Evolutionary conservation across 2,329 filamentous ascomycete species (phyloP).

Genomic region (Septoria petroselini): DNA sequence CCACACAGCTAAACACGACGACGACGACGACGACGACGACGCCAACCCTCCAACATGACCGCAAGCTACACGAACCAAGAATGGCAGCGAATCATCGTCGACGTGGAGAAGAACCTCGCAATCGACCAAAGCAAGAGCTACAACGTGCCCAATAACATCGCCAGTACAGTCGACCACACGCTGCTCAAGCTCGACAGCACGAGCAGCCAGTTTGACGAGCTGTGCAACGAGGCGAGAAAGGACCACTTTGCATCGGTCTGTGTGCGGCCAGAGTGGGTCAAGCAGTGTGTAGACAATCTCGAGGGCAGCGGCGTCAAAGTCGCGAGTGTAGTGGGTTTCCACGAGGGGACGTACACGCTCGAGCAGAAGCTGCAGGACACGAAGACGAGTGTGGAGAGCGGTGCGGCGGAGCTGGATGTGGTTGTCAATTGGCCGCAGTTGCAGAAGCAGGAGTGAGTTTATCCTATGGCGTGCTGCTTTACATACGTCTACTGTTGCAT

Average conservation of each 20-base stretch:
- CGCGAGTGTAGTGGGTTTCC: slow-evolving; percentile 59
- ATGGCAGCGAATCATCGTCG: slow-evolving; percentile 44
- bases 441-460: slow-evolving; percentile 25
- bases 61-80: slow-evolving; percentile 44
- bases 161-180: slow-evolving; percentile 48
- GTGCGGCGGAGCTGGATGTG: slow-evolving; percentile 58
- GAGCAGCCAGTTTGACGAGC: slow-evolving; percentile 48
- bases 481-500: too few relatives aligned
- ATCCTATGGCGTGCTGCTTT: not conserved
- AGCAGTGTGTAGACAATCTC: slow-evolving; percentile 50
- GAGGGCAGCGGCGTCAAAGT: slow-evolving; percentile 50
- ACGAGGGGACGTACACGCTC: slow-evolving; percentile 56
- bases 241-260: slow-evolving; percentile 55
- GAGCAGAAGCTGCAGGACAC: slow-evolving; percentile 53
- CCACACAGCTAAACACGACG: not conserved
- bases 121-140: slow-evolving; percentile 12
- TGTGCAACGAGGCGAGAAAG: slow-evolving; percentile 55
- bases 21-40: too few relatives aligned
- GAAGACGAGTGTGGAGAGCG: slow-evolving; percentile 47
- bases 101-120: slow-evolving; percentile 29
- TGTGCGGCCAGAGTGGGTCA: slow-evolving; percentile 54
- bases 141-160: slow-evolving; percentile 23
- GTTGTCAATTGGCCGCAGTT: slow-evolving; percentile 56
- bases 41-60: not conserved
- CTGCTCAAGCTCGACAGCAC: slow-evolving; percentile 51